A percentile compares a stretch with the other conserved stretches of the same genome.
Conservation (phyloP, 768 basidiomycete species). For the Mycena pura region DNA sequence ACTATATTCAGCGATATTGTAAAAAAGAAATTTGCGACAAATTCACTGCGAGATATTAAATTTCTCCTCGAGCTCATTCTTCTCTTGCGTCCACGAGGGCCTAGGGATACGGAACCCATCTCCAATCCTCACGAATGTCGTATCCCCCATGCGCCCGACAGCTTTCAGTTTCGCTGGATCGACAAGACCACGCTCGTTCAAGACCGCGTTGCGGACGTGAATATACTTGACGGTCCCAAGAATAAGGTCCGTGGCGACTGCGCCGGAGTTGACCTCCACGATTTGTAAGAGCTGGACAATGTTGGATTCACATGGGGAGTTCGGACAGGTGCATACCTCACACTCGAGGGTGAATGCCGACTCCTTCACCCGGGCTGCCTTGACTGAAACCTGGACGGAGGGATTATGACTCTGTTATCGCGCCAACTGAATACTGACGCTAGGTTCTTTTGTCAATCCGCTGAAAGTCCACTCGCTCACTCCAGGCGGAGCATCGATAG, state of each 20-base stretch:
- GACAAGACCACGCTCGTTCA: constrained; percentile 48
- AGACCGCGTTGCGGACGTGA: constrained; percentile 63
- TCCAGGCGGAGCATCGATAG: constrained; percentile 59
- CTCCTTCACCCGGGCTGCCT: constrained; percentile 64
- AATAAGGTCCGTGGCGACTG: constrained; percentile 49
- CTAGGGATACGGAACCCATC: constrained; percentile 65
- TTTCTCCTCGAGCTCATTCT: constrained; percentile 64
- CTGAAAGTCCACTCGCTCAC: constrained; percentile 67
- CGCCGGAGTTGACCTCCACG: constrained; percentile 45
- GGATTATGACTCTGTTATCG: constrained; percentile 3
- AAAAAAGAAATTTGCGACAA: too few relatives aligned
- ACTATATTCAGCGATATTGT: too few relatives aligned
- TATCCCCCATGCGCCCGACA: constrained; percentile 61
- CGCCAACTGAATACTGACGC: constrained; percentile 47
- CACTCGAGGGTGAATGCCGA: constrained; percentile 72
- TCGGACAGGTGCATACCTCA: constrained; percentile 40
- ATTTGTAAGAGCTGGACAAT: constrained; percentile 49
- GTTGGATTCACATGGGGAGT: constrained; percentile 29
- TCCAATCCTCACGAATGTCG: constrained; percentile 47
- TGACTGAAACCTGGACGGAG: constrained; percentile 47
- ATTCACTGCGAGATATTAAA: neutral
- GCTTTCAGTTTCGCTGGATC: constrained; percentile 57
- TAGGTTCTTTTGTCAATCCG: constrained; percentile 62
- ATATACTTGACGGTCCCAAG: constrained; percentile 62
- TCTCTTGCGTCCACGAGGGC: constrained; percentile 55